phyloP scores from a whole-genome alignment of 805 yeast species.

The Suhomyces emberorum region DNA sequence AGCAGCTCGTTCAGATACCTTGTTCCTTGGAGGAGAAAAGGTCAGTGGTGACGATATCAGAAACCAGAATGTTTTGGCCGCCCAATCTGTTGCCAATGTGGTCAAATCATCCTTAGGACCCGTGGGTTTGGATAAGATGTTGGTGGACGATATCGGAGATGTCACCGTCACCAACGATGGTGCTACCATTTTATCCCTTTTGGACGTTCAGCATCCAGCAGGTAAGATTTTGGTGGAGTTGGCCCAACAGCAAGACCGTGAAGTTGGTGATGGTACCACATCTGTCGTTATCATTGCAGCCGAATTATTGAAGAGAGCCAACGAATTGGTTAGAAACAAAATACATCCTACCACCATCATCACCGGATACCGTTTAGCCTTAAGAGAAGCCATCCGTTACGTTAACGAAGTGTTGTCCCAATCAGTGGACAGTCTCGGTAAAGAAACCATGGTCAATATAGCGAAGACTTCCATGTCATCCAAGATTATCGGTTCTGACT shows the following conservation, averaged over 20 bases:
- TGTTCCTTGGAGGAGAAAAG: conserved; percentile 95
- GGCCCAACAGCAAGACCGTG: conserved; percentile 98
- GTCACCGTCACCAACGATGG: conserved; percentile 99
- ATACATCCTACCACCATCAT: conserved; percentile 98
- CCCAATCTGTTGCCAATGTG: conserved; percentile 78
- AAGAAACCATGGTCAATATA: conserved; percentile 80
- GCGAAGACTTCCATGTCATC: conserved; percentile 98
- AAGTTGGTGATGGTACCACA: conserved; percentile 98
- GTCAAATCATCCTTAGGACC: conserved; percentile 96
- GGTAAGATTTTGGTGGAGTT: conserved; percentile 95
- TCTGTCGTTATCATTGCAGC: conserved; percentile 95
- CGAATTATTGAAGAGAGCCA: conserved; percentile 87
- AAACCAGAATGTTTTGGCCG: conserved; percentile 93
- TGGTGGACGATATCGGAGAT: conserved; percentile 98
- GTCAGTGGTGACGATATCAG: conserved; percentile 94
- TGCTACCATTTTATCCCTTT: conserved; percentile 84
- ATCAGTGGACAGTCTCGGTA: conserved; percentile 75
- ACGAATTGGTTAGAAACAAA: conserved; percentile 87
- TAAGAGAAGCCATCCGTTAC: conserved; percentile 85
- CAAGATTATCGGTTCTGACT: conserved; percentile 91
- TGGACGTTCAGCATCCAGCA: conserved; percentile 98
- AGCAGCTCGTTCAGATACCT: conserved; percentile 84
- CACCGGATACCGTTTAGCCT: conserved; percentile 91
- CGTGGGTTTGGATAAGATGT: conserved; percentile 96
- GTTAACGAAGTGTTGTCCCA: conserved; percentile 81